Evolutionary conservation across 2,329 filamentous ascomycete genomes (phyloP), one percentile per base, ranked within the genome.

Genomic region (Didymella exigua): DNA sequence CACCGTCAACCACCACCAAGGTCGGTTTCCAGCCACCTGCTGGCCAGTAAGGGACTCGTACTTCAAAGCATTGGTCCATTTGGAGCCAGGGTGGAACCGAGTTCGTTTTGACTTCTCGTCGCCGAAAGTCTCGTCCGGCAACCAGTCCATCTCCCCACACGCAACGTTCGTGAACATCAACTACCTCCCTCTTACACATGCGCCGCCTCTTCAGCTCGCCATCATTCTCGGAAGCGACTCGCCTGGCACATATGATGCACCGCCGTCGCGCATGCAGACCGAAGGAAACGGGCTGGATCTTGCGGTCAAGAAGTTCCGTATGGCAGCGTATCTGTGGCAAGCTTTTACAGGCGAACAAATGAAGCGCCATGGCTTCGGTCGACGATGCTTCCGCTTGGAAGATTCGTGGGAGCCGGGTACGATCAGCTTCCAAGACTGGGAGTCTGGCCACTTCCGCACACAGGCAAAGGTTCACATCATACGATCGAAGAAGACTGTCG

Each of bases 321-420:
- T 96, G 89, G 89, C 92, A 16, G 93, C 91, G 21, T 97, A 98
- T 72, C 81, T 98, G 13, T 98, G 95, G 93, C 95, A 99, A 73
- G 91, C 93, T 7, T 98, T 96, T 69, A 98, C 93, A 0, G 91
- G 91, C 6, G 95, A 99, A 74, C 93, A 98, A 73, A 98, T 98
- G 93, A 89, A 86, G 73, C 87, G 91, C 59, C 90, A 96, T 72
- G 90, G 89, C 57, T 86, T 98, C 63, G 92, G 93, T 9, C 85
- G 93, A 54, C 86, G 93, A 53, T 88, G 86, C 48, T 98, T 97
- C 75, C 84, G 93, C 37, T 93, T 96, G 59, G 95, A 98, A 66
- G 95, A 99, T 75, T 90, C 96, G 71, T 98, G 95, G 95, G 90
- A 90, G 57, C 86, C 86, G 2, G 93, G 93, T 7, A 90, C 90